Conservation (phyloP, 345 rosid species). For the Citrus glauca region DNA sequence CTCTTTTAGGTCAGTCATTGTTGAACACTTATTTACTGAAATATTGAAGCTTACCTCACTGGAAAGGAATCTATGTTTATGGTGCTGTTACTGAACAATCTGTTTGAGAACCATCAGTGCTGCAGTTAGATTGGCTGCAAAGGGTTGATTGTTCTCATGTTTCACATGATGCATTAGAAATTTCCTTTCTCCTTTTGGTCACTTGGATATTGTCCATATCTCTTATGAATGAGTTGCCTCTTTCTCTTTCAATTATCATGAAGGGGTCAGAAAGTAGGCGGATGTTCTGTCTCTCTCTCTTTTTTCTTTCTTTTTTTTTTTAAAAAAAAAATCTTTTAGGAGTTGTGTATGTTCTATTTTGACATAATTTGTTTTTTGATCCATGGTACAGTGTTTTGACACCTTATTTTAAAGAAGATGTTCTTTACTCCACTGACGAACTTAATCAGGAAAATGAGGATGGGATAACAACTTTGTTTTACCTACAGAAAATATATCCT, state of each 20-base stretch:
- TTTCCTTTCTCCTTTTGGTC: neutral
- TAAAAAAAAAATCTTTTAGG: neutral
- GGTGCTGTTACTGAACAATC: neutral
- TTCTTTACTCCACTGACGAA: conserved; percentile 81
- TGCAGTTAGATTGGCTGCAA: neutral
- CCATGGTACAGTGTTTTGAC: conserved; percentile 70
- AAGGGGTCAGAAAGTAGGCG: neutral
- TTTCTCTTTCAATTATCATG: neutral
- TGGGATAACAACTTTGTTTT: conserved; percentile 76
- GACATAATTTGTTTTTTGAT: conserved; percentile 24
- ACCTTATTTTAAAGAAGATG: conserved; percentile 82
- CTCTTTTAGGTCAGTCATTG: conserved; percentile 22
- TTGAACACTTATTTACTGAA: neutral
- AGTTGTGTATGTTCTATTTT: conserved; percentile 8
- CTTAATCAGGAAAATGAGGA: conserved; percentile 86
- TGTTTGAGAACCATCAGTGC: neutral
- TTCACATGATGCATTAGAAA: neutral
- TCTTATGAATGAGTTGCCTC: neutral
- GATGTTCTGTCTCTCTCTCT: neutral
- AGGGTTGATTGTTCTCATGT: neutral
- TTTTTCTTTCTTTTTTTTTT: neutral
- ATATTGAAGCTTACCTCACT: conserved; percentile 5
- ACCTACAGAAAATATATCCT: conserved; percentile 84
- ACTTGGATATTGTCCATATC: neutral
- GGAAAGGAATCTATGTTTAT: neutral